These are phyloP conservation scores for Asterophora parasitica DNA, from an alignment of 768 basidiomycete genomes.

Conservation along the genomic window DNA sequence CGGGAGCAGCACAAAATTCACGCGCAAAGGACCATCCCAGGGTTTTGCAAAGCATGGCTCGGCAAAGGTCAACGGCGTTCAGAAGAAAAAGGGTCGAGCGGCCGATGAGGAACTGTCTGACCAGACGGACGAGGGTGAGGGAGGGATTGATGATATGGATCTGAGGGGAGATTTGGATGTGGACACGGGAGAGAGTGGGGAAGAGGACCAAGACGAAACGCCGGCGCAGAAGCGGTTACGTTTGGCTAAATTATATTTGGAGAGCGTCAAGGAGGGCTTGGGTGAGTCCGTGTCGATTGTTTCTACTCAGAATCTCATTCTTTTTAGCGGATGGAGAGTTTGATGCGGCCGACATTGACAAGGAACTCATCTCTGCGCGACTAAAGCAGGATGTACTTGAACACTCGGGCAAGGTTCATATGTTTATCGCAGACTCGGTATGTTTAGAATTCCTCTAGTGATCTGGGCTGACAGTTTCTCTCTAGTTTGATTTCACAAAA, in stretches of 20 bases:
- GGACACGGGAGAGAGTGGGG: slow-evolving; percentile 61
- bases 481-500: slow-evolving; percentile 53
- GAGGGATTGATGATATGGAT: slow-evolving; percentile 70
- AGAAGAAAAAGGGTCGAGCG: slow-evolving; percentile 25
- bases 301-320: neutral
- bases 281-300: slow-evolving; percentile 34
- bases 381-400: slow-evolving; percentile 91
- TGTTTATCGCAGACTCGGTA: slow-evolving; percentile 74
- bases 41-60: slow-evolving; percentile 19
- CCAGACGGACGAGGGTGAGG: slow-evolving; percentile 47
- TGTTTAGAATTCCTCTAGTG: slow-evolving; percentile 19
- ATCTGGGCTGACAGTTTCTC: neutral
- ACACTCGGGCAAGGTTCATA: slow-evolving; percentile 82
- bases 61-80: slow-evolving; percentile 21
- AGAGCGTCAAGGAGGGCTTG: slow-evolving; percentile 74
- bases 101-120: slow-evolving; percentile 71
- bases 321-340: slow-evolving; percentile 76
- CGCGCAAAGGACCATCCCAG: slow-evolving; percentile 20
- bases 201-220: slow-evolving; percentile 86
- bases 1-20: slow-evolving; percentile 20
- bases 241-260: slow-evolving; percentile 86
- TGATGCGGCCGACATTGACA: slow-evolving; percentile 94
- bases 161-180: slow-evolving; percentile 42
- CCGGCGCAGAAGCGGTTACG: slow-evolving; percentile 90
- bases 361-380: slow-evolving; percentile 84